Evolutionary conservation across 1,284 basidiomycete genomes (phyloP).

Genomic region (Rhodofomes roseus): DNA sequence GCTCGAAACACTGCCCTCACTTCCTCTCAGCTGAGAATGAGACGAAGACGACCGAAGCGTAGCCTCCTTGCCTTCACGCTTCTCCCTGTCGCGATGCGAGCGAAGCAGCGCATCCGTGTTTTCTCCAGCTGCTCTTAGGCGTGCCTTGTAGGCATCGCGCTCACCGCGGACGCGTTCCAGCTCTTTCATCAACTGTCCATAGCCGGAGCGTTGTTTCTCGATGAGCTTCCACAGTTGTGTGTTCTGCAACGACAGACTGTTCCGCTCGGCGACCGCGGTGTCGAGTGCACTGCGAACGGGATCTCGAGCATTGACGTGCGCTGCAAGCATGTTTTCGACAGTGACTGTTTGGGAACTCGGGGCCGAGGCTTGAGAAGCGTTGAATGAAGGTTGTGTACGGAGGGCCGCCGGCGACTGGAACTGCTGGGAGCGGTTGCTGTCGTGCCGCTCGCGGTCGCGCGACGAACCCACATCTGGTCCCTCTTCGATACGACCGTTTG

Average conservation of each 20-base stretch:
- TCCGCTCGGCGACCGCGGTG: slow-evolving; percentile 71
- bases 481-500: neutral
- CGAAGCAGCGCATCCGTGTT: slow-evolving; percentile 32
- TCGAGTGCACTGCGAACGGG: slow-evolving; percentile 69
- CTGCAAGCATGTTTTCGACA: slow-evolving; percentile 51
- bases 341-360: slow-evolving; percentile 37
- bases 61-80: slow-evolving; percentile 23
- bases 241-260: slow-evolving; percentile 77
- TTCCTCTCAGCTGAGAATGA: slow-evolving; percentile 24
- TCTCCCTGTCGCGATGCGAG: slow-evolving; percentile 30
- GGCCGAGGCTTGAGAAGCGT: slow-evolving; percentile 23
- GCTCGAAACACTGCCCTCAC: slow-evolving; percentile 16
- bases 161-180: slow-evolving; percentile 78
- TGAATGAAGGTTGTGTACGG: slow-evolving; percentile 21
- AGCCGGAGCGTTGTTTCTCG: slow-evolving; percentile 78
- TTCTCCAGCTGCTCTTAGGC: slow-evolving; percentile 41
- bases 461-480: slow-evolving; percentile 3
- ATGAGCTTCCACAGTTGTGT: slow-evolving; percentile 89
- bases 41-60: slow-evolving; percentile 25
- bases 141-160: slow-evolving; percentile 63
- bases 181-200: slow-evolving; percentile 72
- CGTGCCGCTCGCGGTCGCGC: slow-evolving; percentile 9
- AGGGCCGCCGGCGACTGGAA: slow-evolving; percentile 21
- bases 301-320: slow-evolving; percentile 47
- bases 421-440: slow-evolving; percentile 11